phyloP scores from a whole-genome alignment of 768 basidiomycete species.

The Phlebiopsis flavidoalba region DNA sequence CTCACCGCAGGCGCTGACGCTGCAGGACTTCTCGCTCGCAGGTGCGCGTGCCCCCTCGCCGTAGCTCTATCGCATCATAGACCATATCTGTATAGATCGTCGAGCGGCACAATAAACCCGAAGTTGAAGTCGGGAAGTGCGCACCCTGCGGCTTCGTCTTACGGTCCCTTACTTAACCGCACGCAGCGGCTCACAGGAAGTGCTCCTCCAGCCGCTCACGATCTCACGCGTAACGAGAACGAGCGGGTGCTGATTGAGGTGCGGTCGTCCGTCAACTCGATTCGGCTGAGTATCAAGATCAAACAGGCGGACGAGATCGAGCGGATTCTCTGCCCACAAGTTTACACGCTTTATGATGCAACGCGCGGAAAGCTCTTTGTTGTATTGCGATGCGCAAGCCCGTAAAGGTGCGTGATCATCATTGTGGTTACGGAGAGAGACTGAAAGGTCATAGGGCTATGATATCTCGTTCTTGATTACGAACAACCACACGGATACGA shows the following conservation, averaged over 20 bases:
- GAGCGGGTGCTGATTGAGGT: conserved; percentile 97
- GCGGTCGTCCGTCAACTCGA: conserved; percentile 88
- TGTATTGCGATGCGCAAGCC: conserved; percentile 93
- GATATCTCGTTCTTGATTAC: conserved; percentile 99
- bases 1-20: conserved; percentile 94
- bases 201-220: conserved; percentile 85
- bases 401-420: conserved; percentile 53
- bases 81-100: conserved; percentile 57
- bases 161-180: neutral
- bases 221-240: conserved; percentile 97
- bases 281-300: conserved; percentile 95
- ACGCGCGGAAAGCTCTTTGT: conserved; percentile 96
- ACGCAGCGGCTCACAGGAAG: conserved; percentile 83
- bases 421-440: neutral
- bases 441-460: conserved; percentile 64
- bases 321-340: conserved; percentile 90
- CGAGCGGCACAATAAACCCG: conserved; percentile 95
- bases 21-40: conserved; percentile 99
- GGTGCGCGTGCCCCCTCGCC: conserved; percentile 35
- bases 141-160: conserved; percentile 2
- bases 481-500: conserved; percentile 93
- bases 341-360: conserved; percentile 99
- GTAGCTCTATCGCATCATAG: neutral
- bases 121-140: conserved; percentile 85
- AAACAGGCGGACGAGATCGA: conserved; percentile 99